Conservation (phyloP, 768 basidiomycete genomes). For the Tylopilus sp. region DNA sequence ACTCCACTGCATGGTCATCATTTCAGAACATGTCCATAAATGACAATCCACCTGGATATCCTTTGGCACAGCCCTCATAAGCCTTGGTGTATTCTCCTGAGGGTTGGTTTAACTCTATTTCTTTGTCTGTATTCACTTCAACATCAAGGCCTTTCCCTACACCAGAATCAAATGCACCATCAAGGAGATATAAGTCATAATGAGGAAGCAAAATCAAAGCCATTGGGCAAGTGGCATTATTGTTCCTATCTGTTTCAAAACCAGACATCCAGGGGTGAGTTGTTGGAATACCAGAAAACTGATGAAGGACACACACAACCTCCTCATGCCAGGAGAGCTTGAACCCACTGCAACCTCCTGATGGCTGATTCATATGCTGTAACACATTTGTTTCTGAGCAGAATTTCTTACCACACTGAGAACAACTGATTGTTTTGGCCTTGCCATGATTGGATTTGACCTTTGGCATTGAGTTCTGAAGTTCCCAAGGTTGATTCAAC, state of each 20-base stretch:
- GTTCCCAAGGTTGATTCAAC: too few species aligned
- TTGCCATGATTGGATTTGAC: too few species aligned
- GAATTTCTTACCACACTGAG: not conserved
- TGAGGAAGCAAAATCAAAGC: too few species aligned
- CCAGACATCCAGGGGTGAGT: too few species aligned
- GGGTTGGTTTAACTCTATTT: too few species aligned
- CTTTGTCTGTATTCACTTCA: too few species aligned
- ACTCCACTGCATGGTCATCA: not conserved
- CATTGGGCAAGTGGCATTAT: too few species aligned
- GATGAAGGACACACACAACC: not conserved
- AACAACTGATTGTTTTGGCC: not conserved
- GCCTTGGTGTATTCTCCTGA: not conserved
- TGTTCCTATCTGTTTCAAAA: too few species aligned
- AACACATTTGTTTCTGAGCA: not conserved
- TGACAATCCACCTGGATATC: not conserved
- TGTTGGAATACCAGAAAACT: not conserved
- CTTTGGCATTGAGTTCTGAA: not conserved
- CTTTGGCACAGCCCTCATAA: not conserved
- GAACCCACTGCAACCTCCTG: too few species aligned
- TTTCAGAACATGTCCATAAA: constrained; percentile 7
- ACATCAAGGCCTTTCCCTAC: too few species aligned
- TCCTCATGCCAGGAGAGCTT: not conserved
- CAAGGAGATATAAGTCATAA: too few species aligned
- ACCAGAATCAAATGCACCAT: too few species aligned
- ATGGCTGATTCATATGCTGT: not conserved